These are phyloP conservation scores for Fragaria ananassa DNA, from an alignment of 306 rosid genomes.

Conservation along the genomic window DNA sequence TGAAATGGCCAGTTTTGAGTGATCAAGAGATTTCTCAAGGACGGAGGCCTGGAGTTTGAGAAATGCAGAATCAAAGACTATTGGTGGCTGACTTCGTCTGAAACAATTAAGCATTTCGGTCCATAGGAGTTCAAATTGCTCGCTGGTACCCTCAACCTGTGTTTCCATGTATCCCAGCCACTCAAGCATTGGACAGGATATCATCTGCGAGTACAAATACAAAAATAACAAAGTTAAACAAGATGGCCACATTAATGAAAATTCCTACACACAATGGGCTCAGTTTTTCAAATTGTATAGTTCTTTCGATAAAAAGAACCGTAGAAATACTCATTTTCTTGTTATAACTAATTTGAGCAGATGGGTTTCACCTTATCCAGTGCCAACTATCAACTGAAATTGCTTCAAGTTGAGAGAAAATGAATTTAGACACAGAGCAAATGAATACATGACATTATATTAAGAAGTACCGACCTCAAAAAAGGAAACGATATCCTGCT, in stretches of 20 bases:
- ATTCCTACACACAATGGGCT: background rate
- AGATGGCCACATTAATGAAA: background rate
- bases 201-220: slow-evolving; percentile 37
- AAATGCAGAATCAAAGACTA: slow-evolving; percentile 55
- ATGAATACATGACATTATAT: background rate
- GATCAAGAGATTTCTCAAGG: slow-evolving; percentile 71
- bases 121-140: slow-evolving; percentile 58
- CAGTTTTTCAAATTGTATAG: background rate
- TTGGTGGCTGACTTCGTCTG: slow-evolving; percentile 53
- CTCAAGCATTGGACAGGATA: slow-evolving; percentile 58
- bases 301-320: background rate
- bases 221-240: background rate
- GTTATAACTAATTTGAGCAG: background rate
- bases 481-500: slow-evolving; percentile 57
- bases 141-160: slow-evolving; percentile 38
- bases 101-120: slow-evolving; percentile 51
- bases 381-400: background rate
- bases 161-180: slow-evolving; percentile 54
- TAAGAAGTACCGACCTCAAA: slow-evolving; percentile 32
- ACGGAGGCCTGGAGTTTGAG: slow-evolving; percentile 59
- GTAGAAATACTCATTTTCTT: background rate
- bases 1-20: slow-evolving; percentile 61
- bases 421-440: background rate
- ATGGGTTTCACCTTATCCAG: background rate
- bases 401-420: slow-evolving; percentile 3